These are phyloP conservation scores for Paraphaeosphaeria sporulosa DNA, from an alignment of 2,329 filamentous ascomycete genomes.

Conservation along the genomic window DNA sequence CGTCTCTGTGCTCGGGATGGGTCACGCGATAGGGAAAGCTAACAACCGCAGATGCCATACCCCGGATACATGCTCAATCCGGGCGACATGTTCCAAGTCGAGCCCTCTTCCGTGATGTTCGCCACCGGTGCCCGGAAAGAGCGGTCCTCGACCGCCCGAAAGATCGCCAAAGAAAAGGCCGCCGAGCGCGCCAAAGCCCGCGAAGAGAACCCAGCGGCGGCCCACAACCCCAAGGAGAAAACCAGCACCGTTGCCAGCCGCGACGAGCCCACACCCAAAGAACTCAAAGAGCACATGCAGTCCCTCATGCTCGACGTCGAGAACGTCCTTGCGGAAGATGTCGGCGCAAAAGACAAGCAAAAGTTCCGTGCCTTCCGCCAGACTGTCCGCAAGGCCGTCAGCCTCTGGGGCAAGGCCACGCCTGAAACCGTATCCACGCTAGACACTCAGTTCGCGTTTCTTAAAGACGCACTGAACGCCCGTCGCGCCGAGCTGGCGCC, in stretches of 20 bases:
- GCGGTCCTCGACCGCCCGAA: slow-evolving; percentile 39
- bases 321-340: slow-evolving; percentile 62
- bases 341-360: slow-evolving; percentile 77
- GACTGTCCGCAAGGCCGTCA: slow-evolving; percentile 69
- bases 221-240: slow-evolving; percentile 22
- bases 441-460: slow-evolving; percentile 57
- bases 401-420: slow-evolving; percentile 56
- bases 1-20: not conserved
- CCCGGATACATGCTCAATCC: slow-evolving; percentile 95
- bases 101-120: slow-evolving; percentile 84
- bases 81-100: slow-evolving; percentile 97
- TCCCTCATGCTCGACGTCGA: slow-evolving; percentile 62
- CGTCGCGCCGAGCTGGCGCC: slow-evolving; percentile 14
- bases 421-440: slow-evolving; percentile 56
- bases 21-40: slow-evolving; percentile 7
- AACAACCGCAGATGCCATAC: slow-evolving; percentile 75
- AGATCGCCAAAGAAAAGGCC: slow-evolving; percentile 38
- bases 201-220: slow-evolving; percentile 23
- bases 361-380: slow-evolving; percentile 76
- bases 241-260: slow-evolving; percentile 16
- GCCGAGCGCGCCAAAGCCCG: slow-evolving; percentile 39
- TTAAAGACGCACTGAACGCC: slow-evolving; percentile 37
- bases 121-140: slow-evolving; percentile 80
- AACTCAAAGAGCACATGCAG: slow-evolving; percentile 46
- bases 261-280: slow-evolving; percentile 38